phyloP scores from a whole-genome alignment of 176 grass and related monocot genomes.

The Rhynchospora breviuscula region DNA sequence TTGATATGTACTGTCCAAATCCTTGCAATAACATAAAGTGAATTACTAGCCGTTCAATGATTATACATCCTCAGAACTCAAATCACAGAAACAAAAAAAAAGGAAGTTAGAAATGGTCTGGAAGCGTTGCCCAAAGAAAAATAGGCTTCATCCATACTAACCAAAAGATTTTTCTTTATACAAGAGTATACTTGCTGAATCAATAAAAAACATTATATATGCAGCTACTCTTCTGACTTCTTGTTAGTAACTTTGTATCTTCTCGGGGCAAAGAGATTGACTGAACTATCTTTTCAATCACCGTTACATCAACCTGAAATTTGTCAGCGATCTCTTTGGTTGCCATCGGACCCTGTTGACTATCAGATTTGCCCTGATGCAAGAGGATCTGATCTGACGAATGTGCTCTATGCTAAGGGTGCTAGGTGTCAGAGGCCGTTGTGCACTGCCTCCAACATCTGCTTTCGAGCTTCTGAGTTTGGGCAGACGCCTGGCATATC shows the following conservation, averaged over 20 bases:
- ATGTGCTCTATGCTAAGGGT: constrained; percentile 24
- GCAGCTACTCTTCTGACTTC: constrained; percentile 1
- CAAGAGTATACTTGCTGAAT: neutral
- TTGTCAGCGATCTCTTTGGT: constrained; percentile 12
- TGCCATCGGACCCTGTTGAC: neutral
- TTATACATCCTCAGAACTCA: constrained; percentile 8
- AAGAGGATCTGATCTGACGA: constrained; percentile 23
- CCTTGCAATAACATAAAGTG: too few species aligned
- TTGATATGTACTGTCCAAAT: too few species aligned
- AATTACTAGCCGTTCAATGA: too few species aligned
- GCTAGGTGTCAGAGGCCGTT: neutral
- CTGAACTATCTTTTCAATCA: constrained; percentile 23
- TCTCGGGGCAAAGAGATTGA: constrained; percentile 22
- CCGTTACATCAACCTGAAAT: constrained; percentile 13
- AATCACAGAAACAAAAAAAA: neutral
- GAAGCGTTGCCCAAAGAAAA: neutral
- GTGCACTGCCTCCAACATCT: neutral
- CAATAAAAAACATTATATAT: constrained; percentile 5
- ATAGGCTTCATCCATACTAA: neutral
- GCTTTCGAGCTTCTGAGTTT: constrained; percentile 20
- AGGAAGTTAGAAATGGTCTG: neutral
- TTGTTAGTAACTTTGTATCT: constrained; percentile 9
- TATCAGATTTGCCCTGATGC: constrained; percentile 15
- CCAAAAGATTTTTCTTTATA: constrained; percentile 6
- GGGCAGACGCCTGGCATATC: constrained; percentile 9